Base-by-base conservation (phyloP, 768 basidiomycete genomes). In the Calocybe indica region DNA sequence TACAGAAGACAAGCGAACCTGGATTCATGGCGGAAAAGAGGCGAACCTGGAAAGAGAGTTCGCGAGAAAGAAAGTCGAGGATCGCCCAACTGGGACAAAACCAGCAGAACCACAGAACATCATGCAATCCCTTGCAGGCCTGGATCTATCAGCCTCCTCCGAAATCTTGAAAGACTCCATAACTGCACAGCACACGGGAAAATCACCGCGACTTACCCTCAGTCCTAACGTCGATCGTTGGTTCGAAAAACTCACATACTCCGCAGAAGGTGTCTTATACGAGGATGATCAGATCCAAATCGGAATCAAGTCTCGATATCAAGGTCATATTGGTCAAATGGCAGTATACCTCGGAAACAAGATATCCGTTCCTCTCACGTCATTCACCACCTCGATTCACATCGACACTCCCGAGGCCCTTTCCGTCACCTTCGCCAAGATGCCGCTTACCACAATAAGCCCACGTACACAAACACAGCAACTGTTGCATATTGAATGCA, bases 261-360 rank as follows among this genome's bases (percentile, higher is more conserved):
- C 68, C 29, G 62, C 76, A 11, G 96, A 98, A 52, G 96, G 96
- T 39, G 82, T 98, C 32, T 75, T 99, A 9, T 98, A 90, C 65
- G 96, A 99, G 65, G 95, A 98, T 56, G 80, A 89, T 7, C 91
- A 95, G 65, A 80, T 99, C 38, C 95, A 98, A 62, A 81, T 99
- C 45, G 96, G 96, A 32, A 66, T 98, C 71, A 99, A 98, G 70
- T 92, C 93, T 30, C 87, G 93, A 58, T 99, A 89, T 64, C 95
- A 98, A 63, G 88, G 90, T 11, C 88, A 95, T 58, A 79, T 93
- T 35, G 96, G 95, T 11, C 92, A 97, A 58, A 60, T 99, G 41
- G 94, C 94, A 22, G 72, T 99, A 34, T 98, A 96, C 69, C 78
- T 98, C 52, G 96, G 96, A 55, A 99, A 98, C 75, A 99, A 99